These are phyloP conservation scores for Thyridium curvatum DNA, from an alignment of 2,329 filamentous ascomycete genomes.

Conservation along the genomic window DNA sequence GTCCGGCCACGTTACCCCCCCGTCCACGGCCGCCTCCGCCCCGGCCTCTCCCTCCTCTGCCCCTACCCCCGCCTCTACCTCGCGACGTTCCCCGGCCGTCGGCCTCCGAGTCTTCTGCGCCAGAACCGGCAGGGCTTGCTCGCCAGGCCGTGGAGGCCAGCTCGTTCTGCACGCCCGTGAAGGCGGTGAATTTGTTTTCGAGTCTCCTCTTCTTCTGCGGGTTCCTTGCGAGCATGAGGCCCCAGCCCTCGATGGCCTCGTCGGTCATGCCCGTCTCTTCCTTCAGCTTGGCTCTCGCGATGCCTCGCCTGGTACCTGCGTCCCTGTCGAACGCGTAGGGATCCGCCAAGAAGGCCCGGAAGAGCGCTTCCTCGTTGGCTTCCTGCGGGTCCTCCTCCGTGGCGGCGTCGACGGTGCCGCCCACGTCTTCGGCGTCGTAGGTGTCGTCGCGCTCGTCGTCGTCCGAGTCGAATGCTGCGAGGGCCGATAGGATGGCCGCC, in stretches of 20 bases:
- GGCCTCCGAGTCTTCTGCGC: constrained; percentile 49
- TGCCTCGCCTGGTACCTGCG: constrained; percentile 59
- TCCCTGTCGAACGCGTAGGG: constrained; percentile 66
- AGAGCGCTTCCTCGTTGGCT: constrained; percentile 65
- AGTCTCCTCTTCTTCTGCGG: constrained; percentile 61
- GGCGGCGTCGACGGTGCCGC: constrained; percentile 72
- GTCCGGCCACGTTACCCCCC: constrained; percentile 57
- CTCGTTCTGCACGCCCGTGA: constrained; percentile 59
- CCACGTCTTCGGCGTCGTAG: constrained; percentile 88
- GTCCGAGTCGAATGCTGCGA: constrained; percentile 85
- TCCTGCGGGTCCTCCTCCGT: constrained; percentile 29
- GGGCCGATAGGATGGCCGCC: constrained; percentile 79
- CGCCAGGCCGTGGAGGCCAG: constrained; percentile 62
- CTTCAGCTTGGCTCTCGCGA: constrained; percentile 57
- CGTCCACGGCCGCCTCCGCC: constrained; percentile 43
- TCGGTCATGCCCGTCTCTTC: constrained; percentile 84
- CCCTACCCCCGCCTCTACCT: constrained; percentile 32
- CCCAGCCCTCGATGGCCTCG: constrained; percentile 92
- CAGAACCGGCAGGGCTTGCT: constrained; percentile 44
- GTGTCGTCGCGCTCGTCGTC: constrained; percentile 97
- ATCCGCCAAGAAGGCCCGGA: constrained; percentile 61
- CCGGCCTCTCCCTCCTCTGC: constrained; percentile 38
- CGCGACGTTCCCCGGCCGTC: constrained; percentile 28
- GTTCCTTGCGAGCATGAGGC: constrained; percentile 73
- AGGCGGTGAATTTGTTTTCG: constrained; percentile 63